Percentiles rank a stretch among this genome's conserved stretches.
phyloP scores from a whole-genome alignment of 2,329 filamentous ascomycete species.

The Tympanopsis confertula region DNA sequence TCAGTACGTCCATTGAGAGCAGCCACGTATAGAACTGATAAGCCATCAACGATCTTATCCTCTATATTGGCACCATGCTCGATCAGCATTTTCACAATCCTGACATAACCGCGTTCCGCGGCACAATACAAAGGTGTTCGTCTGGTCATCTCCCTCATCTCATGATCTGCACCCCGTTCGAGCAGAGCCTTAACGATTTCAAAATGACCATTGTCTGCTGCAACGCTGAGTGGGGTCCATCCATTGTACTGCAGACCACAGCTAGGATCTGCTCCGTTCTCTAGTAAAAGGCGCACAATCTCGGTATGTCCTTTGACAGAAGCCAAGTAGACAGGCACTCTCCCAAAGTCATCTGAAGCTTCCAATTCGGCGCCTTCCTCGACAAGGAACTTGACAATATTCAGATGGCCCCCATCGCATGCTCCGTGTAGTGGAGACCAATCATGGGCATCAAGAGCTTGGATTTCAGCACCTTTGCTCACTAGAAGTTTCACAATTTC shows the following conservation, averaged over 20 bases:
- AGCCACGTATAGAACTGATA: slow-evolving; percentile 7
- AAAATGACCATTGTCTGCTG: slow-evolving; percentile 5
- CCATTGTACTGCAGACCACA: slow-evolving; percentile 1
- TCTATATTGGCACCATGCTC: slow-evolving; percentile 21
- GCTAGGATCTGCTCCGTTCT: slow-evolving; percentile 3
- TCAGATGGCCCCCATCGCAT: slow-evolving; percentile 1
- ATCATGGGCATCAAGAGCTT: slow-evolving; percentile 2
- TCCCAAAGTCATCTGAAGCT: not conserved
- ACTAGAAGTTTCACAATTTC: slow-evolving; percentile 3
- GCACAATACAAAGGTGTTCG: slow-evolving; percentile 7
- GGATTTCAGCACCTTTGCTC: slow-evolving; percentile 4
- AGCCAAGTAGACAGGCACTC: slow-evolving; percentile 3
- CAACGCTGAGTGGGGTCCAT: slow-evolving; percentile 4
- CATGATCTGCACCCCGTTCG: slow-evolving; percentile 7
- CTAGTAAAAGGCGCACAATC: slow-evolving; percentile 3
- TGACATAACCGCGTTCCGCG: slow-evolving; percentile 5
- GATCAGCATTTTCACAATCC: slow-evolving; percentile 19
- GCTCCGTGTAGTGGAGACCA: slow-evolving; percentile 4
- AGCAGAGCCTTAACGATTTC: slow-evolving; percentile 9
- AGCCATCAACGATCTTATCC: slow-evolving; percentile 15
- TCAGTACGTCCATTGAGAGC: slow-evolving; percentile 2
- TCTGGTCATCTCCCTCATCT: slow-evolving; percentile 2
- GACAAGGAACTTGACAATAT: slow-evolving; percentile 3
- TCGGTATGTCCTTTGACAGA: slow-evolving; percentile 2
- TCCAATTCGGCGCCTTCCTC: slow-evolving; percentile 3